Evolutionary conservation across 75 land plant species (phyloP).

Genomic region (Chamaecyparis obtusa): DNA sequence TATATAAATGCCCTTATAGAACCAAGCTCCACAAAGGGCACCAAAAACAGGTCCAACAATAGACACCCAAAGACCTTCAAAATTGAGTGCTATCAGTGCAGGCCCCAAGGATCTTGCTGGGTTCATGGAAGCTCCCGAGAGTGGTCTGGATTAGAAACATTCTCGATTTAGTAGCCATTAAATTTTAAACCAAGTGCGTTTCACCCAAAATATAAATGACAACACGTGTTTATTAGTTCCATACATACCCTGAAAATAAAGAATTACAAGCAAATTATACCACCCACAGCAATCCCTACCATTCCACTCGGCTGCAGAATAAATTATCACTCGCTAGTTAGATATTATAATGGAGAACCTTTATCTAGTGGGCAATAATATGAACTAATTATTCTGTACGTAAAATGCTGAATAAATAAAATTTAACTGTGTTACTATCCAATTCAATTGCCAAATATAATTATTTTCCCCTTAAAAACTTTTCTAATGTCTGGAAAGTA

Average conservation of each 20-base stretch:
- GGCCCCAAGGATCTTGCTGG: slow-evolving; percentile 81
- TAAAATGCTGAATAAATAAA: no score
- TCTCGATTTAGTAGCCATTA: background rate
- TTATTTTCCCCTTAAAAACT: no score
- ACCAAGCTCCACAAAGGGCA: slow-evolving; percentile 66
- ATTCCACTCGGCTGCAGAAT: slow-evolving; percentile 49
- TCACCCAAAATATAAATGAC: background rate
- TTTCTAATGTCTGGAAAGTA: no score
- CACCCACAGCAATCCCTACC: slow-evolving; percentile 76
- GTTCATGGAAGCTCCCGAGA: slow-evolving; percentile 83
- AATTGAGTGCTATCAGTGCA: slow-evolving; percentile 49
- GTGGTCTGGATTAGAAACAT: slow-evolving; percentile 31
- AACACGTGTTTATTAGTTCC: background rate
- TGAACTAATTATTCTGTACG: no score
- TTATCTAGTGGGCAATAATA: no score
- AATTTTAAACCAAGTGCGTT: background rate
- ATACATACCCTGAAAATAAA: slow-evolving; percentile 55
- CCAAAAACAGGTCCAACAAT: slow-evolving; percentile 56
- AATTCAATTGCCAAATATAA: no score
- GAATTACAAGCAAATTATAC: slow-evolving; percentile 54
- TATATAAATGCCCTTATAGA: slow-evolving; percentile 47
- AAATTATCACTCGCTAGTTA: background rate
- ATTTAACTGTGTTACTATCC: no score
- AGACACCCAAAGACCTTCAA: slow-evolving; percentile 64
- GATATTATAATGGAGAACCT: no score